Evolutionary conservation across 2,329 filamentous ascomycete genomes (phyloP), one percentile per base, ranked within the genome.

Genomic region (Bipolaris victoriae): DNA sequence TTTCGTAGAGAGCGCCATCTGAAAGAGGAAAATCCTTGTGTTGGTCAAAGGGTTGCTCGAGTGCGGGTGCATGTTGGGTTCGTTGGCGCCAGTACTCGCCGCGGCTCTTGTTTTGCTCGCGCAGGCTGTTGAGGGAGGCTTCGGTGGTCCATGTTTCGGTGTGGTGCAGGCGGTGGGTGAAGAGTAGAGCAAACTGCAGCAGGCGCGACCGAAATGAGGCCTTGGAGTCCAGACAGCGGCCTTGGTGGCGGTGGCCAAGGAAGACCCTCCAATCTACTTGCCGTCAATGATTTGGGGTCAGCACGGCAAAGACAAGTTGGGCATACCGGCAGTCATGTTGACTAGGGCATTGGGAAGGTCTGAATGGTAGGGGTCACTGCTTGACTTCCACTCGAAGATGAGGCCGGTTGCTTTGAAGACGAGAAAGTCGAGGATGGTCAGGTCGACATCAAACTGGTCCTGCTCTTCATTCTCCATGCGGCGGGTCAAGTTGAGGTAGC

Each of bases 361-460:
- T 22, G 73, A 75, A 29, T 69, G 63, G 46, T 69, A 68, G 15
- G 68, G 69, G 50, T 73, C 64, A 48, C 64, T 54, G 53, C 66
- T 69, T 26, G 63, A 62, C 26, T 65, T 65, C 55, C 76, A 73
- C 24, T 74, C 70, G 33, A 85, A 68, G 4, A 82, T 71, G 37
- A 73, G 68, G 18, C 77, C 69, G 40, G 78, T 80, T 7, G 81
- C 77, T 44, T 80, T 77, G 73, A 79, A 81, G 39, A 81, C 65
- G 3, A 86, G 69, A 62, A 84, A 86, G 65, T 87, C 84, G n/a
- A 86, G 73, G 41, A 86, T 84, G 68, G 84, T 79, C 35, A 80
- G 66, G 61, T 87, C 81, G 13, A 84, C 80, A 16, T 84, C 81
- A 20, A 78, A 66, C 39, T 79, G 77, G 31, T 75, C 69, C n/a